Base-by-base conservation (phyloP, 2,329 filamentous ascomycete species). In the Alternaria gaisen region DNA sequence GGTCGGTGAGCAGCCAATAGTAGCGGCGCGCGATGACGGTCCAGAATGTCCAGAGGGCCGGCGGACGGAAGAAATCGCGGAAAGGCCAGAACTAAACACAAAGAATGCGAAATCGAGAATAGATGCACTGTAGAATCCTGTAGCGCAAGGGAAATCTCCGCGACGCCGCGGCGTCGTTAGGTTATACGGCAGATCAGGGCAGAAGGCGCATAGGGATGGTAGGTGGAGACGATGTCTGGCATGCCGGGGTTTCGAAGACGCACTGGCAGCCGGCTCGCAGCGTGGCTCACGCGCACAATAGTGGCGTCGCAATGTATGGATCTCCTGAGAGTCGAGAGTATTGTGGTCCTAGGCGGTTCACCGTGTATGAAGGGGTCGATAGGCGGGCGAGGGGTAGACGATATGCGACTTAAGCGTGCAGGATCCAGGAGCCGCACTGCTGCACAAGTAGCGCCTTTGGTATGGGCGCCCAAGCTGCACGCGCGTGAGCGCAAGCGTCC, bases 251-350 rank as follows among this genome's bases (percentile, higher is more conserved):
- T 65, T 67, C 58, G 58, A 67, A 44, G 57, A 63, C 51, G 63
- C 61, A 58, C 64, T 60, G 54, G 58, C 60, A 61, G 60, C 64
- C 60, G 72, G 73, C 65, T 70, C 73, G 67, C 70, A 66, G 71
- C 66, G 73, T 76, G 74, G 74, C 73, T 75, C 73, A 72, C 73
- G 74, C 75, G 74, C 75, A 69, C 72, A 70, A 66, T 72, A 71
- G 65, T 67, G 66, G 66, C 66, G 66, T 66, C 42, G 60, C 38
- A 48, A 57, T 61, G 61, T 64, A 66, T 63, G 65, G 61, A 53
- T 64, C 60, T 66, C 61, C 63, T 67, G 61, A 61, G 57, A 58
- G 61, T 48, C 65, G 58, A 63, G 65, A 58, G 57, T 56, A 56
- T 56, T 50, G 60, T 59, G 50, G 60, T 56, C 56, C 60, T 53